Conservation (phyloP, 1,284 basidiomycete genomes). For the Rugosomyces carneus region DNA sequence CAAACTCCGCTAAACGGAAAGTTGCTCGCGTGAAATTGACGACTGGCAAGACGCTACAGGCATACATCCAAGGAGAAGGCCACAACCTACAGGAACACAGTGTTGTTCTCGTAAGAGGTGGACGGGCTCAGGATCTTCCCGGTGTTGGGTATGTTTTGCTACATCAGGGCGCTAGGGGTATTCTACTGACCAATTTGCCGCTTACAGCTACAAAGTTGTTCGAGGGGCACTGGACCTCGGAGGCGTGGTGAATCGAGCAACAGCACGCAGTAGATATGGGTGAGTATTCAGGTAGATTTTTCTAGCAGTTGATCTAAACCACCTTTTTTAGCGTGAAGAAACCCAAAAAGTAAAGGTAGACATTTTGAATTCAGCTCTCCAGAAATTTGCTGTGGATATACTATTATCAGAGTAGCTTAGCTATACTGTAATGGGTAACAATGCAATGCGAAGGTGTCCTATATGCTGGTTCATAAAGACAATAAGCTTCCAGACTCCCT, state of each 20-base stretch:
- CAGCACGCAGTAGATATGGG: conserved; percentile 91
- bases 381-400: conserved; percentile 1
- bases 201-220: conserved; percentile 85
- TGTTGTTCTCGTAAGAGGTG: conserved; percentile 91
- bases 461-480: conserved; percentile 17
- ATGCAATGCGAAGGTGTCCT: conserved; percentile 9
- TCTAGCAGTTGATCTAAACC: background rate
- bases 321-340: conserved; percentile 63
- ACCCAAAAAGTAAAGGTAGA: conserved; percentile 57
- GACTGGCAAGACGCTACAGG: conserved; percentile 86
- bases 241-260: conserved; percentile 82
- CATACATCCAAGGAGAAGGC: conserved; percentile 96
- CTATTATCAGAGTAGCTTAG: background rate
- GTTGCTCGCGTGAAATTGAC: conserved; percentile 91
- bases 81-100: conserved; percentile 98
- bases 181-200: background rate
- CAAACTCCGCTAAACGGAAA: conserved; percentile 98
- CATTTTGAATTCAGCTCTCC: background rate
- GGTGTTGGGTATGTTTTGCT: conserved; percentile 78
- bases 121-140: conserved; percentile 94
- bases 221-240: conserved; percentile 91
- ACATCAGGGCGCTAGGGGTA: background rate
- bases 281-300: conserved; percentile 33
- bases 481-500: conserved; percentile 51
- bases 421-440: conserved; percentile 1